Conservation (phyloP, 2,329 filamentous ascomycete species). For the Botrytis pseudocinerea region DNA sequence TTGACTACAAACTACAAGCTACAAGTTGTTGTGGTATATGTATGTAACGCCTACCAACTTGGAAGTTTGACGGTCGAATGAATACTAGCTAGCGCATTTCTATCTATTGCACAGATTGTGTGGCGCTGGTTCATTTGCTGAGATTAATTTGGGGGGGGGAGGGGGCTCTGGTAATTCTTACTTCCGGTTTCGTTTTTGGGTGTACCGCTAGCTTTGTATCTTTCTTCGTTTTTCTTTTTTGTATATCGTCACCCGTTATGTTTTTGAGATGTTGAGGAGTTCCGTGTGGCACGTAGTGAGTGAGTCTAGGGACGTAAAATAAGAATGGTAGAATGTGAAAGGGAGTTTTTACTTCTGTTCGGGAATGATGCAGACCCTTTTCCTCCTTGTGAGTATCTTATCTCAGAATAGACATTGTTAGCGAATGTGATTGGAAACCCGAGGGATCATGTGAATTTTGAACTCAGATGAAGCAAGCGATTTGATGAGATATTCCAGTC, state of each 20-base stretch:
- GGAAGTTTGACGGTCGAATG: too few relatives aligned
- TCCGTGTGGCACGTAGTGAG: background rate
- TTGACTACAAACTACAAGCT: too few relatives aligned
- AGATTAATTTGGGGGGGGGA: too few relatives aligned
- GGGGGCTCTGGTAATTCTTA: background rate
- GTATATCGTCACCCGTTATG: fast-evolving
- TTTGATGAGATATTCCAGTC: background rate
- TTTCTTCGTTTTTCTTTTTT: background rate
- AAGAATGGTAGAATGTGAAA: background rate
- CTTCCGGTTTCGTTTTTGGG: background rate
- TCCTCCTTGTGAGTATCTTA: background rate
- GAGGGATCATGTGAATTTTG: background rate
- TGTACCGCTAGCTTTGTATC: background rate
- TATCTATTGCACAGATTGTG: too few relatives aligned
- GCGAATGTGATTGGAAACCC: background rate
- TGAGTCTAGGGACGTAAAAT: background rate
- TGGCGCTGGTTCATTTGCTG: too few relatives aligned
- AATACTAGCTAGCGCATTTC: too few relatives aligned
- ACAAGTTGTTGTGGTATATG: too few relatives aligned
- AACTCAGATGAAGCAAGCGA: background rate
- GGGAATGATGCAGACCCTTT: background rate
- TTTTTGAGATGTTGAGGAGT: background rate
- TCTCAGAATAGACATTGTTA: background rate
- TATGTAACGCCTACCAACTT: too few relatives aligned
- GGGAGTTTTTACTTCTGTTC: background rate